Base-by-base conservation (phyloP, 2,329 filamentous ascomycete species). In the Lomentospora prolificans region DNA sequence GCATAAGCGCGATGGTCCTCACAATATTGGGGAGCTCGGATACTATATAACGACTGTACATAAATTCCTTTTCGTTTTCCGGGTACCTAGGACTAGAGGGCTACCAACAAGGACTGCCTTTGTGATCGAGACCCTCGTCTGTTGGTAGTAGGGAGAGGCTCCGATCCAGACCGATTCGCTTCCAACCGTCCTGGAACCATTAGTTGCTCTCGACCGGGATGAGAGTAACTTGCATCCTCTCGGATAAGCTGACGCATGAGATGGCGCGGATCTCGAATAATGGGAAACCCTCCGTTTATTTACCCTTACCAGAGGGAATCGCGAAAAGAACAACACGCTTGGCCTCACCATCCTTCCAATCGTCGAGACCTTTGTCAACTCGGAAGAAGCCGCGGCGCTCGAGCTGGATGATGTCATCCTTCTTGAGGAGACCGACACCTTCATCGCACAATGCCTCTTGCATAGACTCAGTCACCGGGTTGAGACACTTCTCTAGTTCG, bases 361-460 rank as follows among this genome's bases (percentile, higher is more conserved):
- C 70, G 39, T 64, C 66, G 27, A 80, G 69, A 8, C 75, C 76
- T 72, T 81, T 81, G 72, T 97, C 92, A 25, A 95, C 85, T 54
- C 92, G 80, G 76, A 88, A 97, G 73, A 89, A 97, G 1, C 91
- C 92, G 71, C 92, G 90, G 59, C 92, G 81, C 77, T 97, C 92
- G 50, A 97, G 87, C 75, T 97, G 94, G 63, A 97, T 90, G 60
- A 97, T 92, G 63, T 96, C 90, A 65, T 90, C 88, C 67, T 84
- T 85, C 78, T 90, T 90, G 50, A 96, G 76, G 59, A 82, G 77
- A 0, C 80, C 78, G 1, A 95, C 86, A 63, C 91, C 95, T 65
- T 82, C 85, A 65, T 96, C 92, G 25, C 89, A 90, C 55, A 89
- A 68, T 1, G 87, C 89, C 61, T 86, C 80, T 54, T 86, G 86